A percentile compares a stretch with the other conserved stretches of the same genome.
Evolutionary conservation across 73 alveolate genomes (phyloP).

Genomic region (Diophrys appendiculata): DNA sequence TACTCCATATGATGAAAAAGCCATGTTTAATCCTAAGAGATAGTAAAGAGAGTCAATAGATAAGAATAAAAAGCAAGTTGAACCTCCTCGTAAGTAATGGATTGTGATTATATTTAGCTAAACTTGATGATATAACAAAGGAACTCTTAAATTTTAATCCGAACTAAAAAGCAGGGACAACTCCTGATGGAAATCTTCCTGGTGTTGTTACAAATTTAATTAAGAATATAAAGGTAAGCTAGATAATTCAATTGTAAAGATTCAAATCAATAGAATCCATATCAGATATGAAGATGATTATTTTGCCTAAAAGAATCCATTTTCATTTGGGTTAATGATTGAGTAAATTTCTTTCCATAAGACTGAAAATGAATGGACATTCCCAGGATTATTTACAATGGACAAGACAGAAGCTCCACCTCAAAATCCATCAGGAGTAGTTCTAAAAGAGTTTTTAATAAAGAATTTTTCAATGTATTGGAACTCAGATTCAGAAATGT

Average conservation of each 20-base stretch:
- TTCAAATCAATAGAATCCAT: constrained; percentile 42
- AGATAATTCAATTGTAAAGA: constrained; percentile 28
- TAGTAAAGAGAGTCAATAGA: too few species aligned
- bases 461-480: constrained; percentile 47
- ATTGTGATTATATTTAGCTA: constrained; percentile 36
- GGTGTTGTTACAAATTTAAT: constrained; percentile 20
- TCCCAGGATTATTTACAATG: constrained; percentile 25
- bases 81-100: constrained; percentile 18
- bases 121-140: constrained; percentile 3
- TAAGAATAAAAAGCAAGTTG: too few species aligned
- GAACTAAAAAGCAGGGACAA: constrained; percentile 17
- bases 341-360: constrained; percentile 38
- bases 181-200: constrained; percentile 38
- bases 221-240: constrained; percentile 25
- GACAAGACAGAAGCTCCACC: constrained; percentile 8
- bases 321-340: constrained; percentile 49
- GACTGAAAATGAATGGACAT: constrained; percentile 27
- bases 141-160: constrained; percentile 15
- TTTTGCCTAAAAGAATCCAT: constrained; percentile 44
- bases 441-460: constrained; percentile 28
- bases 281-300: constrained; percentile 71
- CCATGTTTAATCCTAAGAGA: too few species aligned
- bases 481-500: constrained; percentile 71
- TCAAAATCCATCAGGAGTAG: too few species aligned
- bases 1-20: too few species aligned